Evolutionary conservation across 1,284 basidiomycete species (phyloP).

Genomic region (Ustilago bromivora): DNA sequence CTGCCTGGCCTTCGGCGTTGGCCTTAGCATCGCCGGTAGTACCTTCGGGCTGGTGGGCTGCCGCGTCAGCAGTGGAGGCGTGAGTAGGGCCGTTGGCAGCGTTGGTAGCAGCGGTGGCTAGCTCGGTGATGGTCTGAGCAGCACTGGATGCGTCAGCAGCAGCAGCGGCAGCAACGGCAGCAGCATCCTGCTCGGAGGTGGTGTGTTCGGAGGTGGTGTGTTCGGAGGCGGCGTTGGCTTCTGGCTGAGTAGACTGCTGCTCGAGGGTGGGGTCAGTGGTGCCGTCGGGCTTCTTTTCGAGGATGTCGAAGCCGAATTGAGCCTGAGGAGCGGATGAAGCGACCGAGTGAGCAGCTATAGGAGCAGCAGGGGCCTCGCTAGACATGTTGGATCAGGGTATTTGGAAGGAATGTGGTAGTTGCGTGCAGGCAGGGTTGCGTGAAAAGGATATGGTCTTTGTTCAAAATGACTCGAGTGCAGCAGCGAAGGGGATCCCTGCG

Average conservation of each 20-base stretch:
- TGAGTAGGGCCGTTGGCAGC: constrained; percentile 20
- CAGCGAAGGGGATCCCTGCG: background rate
- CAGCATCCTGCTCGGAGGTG: constrained; percentile 16
- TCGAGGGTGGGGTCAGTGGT: constrained; percentile 11
- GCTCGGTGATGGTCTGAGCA: constrained; percentile 47
- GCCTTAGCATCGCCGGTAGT: background rate
- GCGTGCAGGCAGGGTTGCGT: background rate
- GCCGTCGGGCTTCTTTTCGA: constrained; percentile 15
- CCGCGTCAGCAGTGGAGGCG: constrained; percentile 5
- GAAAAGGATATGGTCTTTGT: background rate
- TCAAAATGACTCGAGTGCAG: background rate
- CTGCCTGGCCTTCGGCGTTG: constrained; percentile 10
- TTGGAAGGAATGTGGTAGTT: background rate
- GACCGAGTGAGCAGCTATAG: constrained; percentile 10
- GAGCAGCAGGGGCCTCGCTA: constrained; percentile 23
- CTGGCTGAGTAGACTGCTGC: constrained; percentile 13
- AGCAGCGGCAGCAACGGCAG: constrained; percentile 31
- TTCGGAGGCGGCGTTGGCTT: constrained; percentile 5
- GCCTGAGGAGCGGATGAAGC: background rate
- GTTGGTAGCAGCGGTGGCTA: constrained; percentile 46
- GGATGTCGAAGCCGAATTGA: constrained; percentile 14
- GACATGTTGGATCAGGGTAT: constrained; percentile 20
- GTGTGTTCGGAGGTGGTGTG: constrained; percentile 3
- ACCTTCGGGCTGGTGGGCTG: constrained; percentile 1
- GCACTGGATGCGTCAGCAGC: constrained; percentile 46